Evolutionary conservation across 306 rosid species (phyloP).

Genomic region (Quercus parvula): DNA sequence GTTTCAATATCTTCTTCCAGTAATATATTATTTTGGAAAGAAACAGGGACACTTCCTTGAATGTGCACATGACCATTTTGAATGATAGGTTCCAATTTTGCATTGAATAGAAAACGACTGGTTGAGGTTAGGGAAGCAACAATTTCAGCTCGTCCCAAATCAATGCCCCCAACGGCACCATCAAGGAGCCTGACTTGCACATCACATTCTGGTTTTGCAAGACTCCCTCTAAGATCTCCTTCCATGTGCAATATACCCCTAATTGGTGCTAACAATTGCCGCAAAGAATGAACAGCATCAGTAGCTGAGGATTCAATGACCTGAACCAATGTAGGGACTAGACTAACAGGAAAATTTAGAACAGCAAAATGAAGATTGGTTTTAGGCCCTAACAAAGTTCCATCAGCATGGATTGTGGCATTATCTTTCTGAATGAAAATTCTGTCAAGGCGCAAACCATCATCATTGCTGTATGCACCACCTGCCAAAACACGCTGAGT

Average conservation of each 20-base stretch:
- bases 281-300: slow-evolving; percentile 63
- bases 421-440: slow-evolving; percentile 77
- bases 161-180: slow-evolving; percentile 85
- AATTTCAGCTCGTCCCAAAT: slow-evolving; percentile 87
- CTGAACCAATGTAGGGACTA: slow-evolving; percentile 82
- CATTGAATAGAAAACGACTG: slow-evolving; percentile 83
- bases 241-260: slow-evolving; percentile 95
- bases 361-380: slow-evolving; percentile 89
- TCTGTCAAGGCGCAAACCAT: slow-evolving; percentile 74
- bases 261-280: slow-evolving; percentile 70
- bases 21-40: slow-evolving; percentile 51
- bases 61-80: slow-evolving; percentile 86
- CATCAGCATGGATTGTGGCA: slow-evolving; percentile 95
- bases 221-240: slow-evolving; percentile 93
- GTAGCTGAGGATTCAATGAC: slow-evolving; percentile 75
- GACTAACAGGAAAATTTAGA: slow-evolving; percentile 82
- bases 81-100: slow-evolving; percentile 81
- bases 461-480: slow-evolving; percentile 82
- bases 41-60: slow-evolving; percentile 89
- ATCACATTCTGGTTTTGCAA: slow-evolving; percentile 92
- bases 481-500: slow-evolving; percentile 70
- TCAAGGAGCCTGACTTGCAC: slow-evolving; percentile 95
- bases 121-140: slow-evolving; percentile 87
- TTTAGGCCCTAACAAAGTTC: slow-evolving; percentile 86
- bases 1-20: slow-evolving; percentile 56